A percentile compares a stretch with the other conserved stretches of the same genome.
phyloP scores from a whole-genome alignment of 2,329 filamentous ascomycete genomes.

The Colletotrichum lupini region DNA sequence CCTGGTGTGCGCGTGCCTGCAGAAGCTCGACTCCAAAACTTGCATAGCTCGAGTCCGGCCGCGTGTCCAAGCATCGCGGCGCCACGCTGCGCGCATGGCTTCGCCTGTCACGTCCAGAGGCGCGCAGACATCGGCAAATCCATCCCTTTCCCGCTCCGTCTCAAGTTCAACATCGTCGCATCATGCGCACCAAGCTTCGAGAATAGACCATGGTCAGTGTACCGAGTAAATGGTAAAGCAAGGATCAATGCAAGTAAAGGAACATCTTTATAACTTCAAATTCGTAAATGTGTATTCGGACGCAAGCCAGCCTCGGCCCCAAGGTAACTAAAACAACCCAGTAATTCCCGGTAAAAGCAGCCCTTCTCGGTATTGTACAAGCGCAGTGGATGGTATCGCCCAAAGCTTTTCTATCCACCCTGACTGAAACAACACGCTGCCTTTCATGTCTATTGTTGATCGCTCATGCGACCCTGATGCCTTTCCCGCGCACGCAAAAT shows the following conservation, averaged over 20 bases:
- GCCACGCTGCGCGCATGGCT: background rate
- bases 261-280: slow-evolving; percentile 24
- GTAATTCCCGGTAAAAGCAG: slow-evolving; percentile 36
- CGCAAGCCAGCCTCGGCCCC: slow-evolving; percentile 24
- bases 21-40: slow-evolving; percentile 19
- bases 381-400: slow-evolving; percentile 38
- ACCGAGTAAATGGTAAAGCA: background rate
- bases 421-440: slow-evolving; percentile 38
- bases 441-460: slow-evolving; percentile 34
- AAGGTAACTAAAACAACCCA: slow-evolving; percentile 36
- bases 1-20: slow-evolving; percentile 19
- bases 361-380: slow-evolving; percentile 37
- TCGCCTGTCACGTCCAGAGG: background rate
- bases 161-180: background rate
- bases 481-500: slow-evolving; percentile 25
- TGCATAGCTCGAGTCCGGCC: slow-evolving; percentile 13
- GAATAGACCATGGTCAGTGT: background rate
- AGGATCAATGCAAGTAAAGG: background rate
- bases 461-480: slow-evolving; percentile 30
- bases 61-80: slow-evolving; percentile 5
- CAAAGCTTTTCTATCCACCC: slow-evolving; percentile 36
- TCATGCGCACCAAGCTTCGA: background rate
- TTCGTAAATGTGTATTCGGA: slow-evolving; percentile 32
- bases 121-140: slow-evolving; percentile 14
- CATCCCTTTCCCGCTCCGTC: background rate